A percentile compares a stretch with the other conserved stretches of the same genome.
phyloP scores from a whole-genome alignment of 1,139 yeast species.

The Meyerozyma athensensis region DNA sequence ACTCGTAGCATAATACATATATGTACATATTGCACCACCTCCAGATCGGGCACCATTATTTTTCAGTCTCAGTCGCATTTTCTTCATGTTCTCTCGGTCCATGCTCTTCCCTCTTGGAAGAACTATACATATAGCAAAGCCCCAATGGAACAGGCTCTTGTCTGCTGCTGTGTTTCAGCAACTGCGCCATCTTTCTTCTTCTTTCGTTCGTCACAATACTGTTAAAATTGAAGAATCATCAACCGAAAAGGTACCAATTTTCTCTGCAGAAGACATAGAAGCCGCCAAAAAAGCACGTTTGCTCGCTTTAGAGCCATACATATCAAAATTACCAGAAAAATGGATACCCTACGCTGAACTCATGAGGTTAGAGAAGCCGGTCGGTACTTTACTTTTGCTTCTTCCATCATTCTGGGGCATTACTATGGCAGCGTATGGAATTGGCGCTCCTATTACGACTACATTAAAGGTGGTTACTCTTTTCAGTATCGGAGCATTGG shows the following conservation, averaged over 20 bases:
- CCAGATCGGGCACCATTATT: too few species aligned
- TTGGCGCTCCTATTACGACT: conserved; percentile 62
- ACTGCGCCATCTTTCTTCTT: background rate
- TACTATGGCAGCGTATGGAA: conserved; percentile 76
- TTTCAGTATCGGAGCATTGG: conserved; percentile 77
- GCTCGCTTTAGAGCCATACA: conserved; percentile 54
- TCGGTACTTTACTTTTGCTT: conserved; percentile 78
- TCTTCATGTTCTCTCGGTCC: too few species aligned
- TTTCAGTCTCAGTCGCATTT: too few species aligned
- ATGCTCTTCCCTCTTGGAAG: too few species aligned
- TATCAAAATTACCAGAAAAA: conserved; percentile 59
- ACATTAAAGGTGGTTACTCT: conserved; percentile 56
- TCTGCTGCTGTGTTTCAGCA: too few species aligned
- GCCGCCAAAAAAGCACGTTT: conserved; percentile 54
- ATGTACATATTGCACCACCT: too few species aligned
- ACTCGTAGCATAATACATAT: too few species aligned
- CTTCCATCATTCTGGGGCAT: conserved; percentile 82
- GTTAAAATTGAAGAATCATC: background rate
- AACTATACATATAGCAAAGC: too few species aligned
- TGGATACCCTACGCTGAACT: conserved; percentile 89
- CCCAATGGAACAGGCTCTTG: too few species aligned
- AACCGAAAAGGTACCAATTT: conserved; percentile 13
- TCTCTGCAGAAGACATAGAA: conserved; percentile 51
- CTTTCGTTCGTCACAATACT: too few species aligned
- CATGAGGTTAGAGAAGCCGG: conserved; percentile 90